Evolutionary conservation across 176 grass and related monocot species (phyloP).

Genomic region (Carex littledalei): DNA sequence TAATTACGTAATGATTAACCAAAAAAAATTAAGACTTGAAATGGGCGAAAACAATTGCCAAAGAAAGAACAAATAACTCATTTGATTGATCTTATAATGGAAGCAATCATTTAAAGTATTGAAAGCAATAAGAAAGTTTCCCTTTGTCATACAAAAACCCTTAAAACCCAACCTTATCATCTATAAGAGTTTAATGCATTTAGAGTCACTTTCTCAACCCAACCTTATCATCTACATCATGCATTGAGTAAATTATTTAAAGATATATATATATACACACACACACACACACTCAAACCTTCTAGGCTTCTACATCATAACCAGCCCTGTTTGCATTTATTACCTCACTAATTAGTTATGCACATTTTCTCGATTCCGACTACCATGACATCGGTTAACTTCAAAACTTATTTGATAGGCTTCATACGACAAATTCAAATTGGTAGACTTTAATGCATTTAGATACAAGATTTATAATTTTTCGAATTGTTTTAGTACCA

Average conservation of each 20-base stretch:
- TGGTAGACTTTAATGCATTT: too few relatives aligned
- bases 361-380: background rate
- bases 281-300: too few relatives aligned
- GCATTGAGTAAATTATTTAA: background rate
- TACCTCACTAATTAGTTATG: background rate
- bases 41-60: background rate
- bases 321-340: background rate
- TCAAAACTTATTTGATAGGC: too few relatives aligned
- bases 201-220: background rate
- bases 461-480: too few relatives aligned
- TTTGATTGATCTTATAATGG: constrained; percentile 19
- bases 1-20: constrained; percentile 4
- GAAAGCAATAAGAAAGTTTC: background rate
- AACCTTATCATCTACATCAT: background rate
- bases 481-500: too few relatives aligned
- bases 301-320: background rate
- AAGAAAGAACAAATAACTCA: constrained; percentile 4
- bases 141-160: background rate
- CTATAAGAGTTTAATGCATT: too few relatives aligned
- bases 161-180: background rate
- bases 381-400: too few relatives aligned
- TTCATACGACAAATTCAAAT: too few relatives aligned
- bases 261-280: background rate
- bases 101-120: constrained; percentile 14
- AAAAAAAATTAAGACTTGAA: background rate